A percentile compares a stretch with the other conserved stretches of the same genome.
phyloP scores from a whole-genome alignment of 2,329 filamentous ascomycete species.

The Colletotrichum horii region DNA sequence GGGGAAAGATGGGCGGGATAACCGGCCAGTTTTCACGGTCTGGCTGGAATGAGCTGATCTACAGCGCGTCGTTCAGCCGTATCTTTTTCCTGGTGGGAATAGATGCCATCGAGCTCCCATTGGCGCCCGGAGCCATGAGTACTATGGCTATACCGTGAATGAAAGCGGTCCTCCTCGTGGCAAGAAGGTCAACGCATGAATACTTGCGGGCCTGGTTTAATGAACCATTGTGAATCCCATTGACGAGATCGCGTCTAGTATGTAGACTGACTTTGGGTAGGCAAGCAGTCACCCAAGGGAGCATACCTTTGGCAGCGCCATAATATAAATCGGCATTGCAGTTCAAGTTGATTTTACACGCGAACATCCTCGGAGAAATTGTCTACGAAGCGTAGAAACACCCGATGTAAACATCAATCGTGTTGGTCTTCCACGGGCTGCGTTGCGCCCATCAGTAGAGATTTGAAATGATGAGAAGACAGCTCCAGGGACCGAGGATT shows the following conservation, averaged over 20 bases:
- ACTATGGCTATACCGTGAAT: conserved; percentile 58
- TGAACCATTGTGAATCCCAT: conserved; percentile 39
- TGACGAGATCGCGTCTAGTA: conserved; percentile 56
- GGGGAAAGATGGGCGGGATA: not conserved
- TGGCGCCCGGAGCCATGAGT: conserved; percentile 48
- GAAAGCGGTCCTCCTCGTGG: conserved; percentile 44
- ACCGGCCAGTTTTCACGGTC: fast-evolving
- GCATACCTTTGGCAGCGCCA: too few relatives aligned
- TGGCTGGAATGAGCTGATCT: conserved; percentile 57
- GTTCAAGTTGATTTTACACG: conserved; percentile 44
- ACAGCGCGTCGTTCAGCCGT: conserved; percentile 56
- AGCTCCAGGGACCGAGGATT: conserved; percentile 33
- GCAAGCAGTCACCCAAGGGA: not conserved
- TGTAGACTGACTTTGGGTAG: conserved; percentile 58
- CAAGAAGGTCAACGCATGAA: not conserved
- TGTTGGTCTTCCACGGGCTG: conserved; percentile 53
- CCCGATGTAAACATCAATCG: conserved; percentile 53
- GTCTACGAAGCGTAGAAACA: conserved; percentile 48
- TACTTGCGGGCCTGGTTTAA: not conserved
- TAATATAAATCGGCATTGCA: not conserved
- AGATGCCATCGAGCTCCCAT: conserved; percentile 55
- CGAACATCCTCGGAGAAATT: conserved; percentile 59
- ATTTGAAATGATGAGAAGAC: conserved; percentile 38
- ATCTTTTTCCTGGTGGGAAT: conserved; percentile 55
- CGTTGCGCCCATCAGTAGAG: conserved; percentile 53